Evolutionary conservation across 202 grass and related monocot genomes (phyloP), one percentile per base, ranked within the genome.

Genomic region (Dendrocalamus latiflorus): DNA sequence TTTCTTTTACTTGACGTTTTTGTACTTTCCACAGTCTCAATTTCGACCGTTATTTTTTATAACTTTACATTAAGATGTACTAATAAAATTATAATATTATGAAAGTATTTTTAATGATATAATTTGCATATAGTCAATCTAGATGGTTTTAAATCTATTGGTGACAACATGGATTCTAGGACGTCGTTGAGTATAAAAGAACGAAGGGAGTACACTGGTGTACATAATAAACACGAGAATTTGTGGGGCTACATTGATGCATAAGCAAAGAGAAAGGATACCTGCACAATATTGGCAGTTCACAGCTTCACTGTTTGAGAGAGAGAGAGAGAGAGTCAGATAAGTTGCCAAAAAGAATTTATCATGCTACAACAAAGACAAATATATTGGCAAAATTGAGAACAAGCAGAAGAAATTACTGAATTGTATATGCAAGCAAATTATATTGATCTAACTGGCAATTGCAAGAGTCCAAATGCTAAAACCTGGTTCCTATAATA

Each of bases 271-370:
- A 51, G 42, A 30, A n/a, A 34, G 48, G 77, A 75, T 99, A 99
- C 96, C 96, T 81, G 86, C 76, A 83, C 96, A 99, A 85, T 88
- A 88, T 67, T 89, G 70, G 89, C 96, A 99, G 81, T 88, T 94
- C 42, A 94, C 91, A 61, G 96, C 96, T 57, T 99, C 89, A 69
- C 96, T 99, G 96, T 82, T 69, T 55, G n/a, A n/a, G n/a, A n/a
- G n/a, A n/a, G n/a, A n/a, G n/a, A n/a, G n/a, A n/a, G n/a, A n/a
- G n/a, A 54, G 17, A 47, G 36, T 91, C 79, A 78, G 56, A 84
- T 84, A 58, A 74, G 36, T 59, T 73, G 67, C 47, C 16, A 41
- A 80, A 70, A 86, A 44, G 14, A 83, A 77, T 78, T 60, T 47
- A 74, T 21, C 22, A 73, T 77, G 74, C 13, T 43, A 44, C 62